Base-by-base conservation (phyloP, 1,139 yeast species). In the Zygoascus sp. region DNA sequence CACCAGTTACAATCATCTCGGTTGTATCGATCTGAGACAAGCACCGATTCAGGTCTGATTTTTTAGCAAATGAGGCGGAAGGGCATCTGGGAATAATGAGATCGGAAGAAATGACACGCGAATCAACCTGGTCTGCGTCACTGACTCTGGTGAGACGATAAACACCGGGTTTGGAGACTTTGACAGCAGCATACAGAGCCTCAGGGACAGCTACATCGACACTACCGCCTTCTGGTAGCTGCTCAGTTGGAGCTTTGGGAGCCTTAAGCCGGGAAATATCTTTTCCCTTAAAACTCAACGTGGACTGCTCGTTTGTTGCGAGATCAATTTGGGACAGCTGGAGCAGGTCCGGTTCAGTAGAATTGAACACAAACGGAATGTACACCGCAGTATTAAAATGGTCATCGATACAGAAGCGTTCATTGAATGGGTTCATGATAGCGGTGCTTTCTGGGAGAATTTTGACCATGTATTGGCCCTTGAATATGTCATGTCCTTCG, bases 381-480 rank as follows among this genome's bases (percentile, higher is more conserved):
- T 60, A 53, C 28, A 56, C 56, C n/a, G 58, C 54, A 27, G 60
- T 55, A 17, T 57, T 56, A 10, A 62, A 61, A 8, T 67, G 65
- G 41, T 67, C 53, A 42, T 79, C 79, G 41, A 88, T 62, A 64
- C 97, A 90, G 50, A 74, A 75, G 11, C 79, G 74, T 35, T 76
- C 77, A 40, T 75, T 77, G 55, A 81, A 78, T 1, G 97, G 97
- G 55, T 90, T 88, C 60, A 94, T 70, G 57, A 75, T 72, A 2
- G 95, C 96, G 0, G 95, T 83, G 37, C 95, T 85, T 62, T 92
- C 97, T 0, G 98, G 98, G 37, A 94, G 70, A 55, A 86, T 86
- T 57, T 90, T 85, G 55, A 92, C 83, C 2, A 92, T 85, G 59
- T 86, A 85, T 48, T 79, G 80, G 43, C 97, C 98, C 62, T 89